phyloP scores from a whole-genome alignment of 805 yeast species.

The Zygosaccharomyces siamensis region DNA sequence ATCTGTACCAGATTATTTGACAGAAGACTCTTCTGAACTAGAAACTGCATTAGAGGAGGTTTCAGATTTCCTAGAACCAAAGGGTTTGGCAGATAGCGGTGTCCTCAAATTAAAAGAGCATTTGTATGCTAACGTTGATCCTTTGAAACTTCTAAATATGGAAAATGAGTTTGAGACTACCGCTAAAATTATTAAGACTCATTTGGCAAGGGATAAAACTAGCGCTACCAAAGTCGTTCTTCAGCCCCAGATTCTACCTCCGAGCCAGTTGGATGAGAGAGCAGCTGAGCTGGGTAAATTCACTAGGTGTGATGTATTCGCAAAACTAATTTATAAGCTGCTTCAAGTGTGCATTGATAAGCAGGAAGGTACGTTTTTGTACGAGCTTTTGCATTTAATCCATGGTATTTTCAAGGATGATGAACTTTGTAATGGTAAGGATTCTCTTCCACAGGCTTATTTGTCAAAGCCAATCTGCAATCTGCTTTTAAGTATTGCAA shows the following conservation, averaged over 20 bases:
- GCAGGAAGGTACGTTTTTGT: conserved; percentile 50
- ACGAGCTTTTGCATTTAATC: conserved; percentile 59
- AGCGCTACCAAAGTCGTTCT: conserved; percentile 44
- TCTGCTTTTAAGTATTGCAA: conserved; percentile 48
- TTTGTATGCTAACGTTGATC: conserved; percentile 49
- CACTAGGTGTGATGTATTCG: conserved; percentile 49
- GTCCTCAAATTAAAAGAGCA: conserved; percentile 53
- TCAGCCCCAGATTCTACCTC: conserved; percentile 40
- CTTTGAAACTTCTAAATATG: conserved; percentile 44
- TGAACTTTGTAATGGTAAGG: conserved; percentile 39
- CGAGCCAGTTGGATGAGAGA: conserved; percentile 23
- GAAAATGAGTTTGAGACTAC: conserved; percentile 51
- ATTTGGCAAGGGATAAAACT: conserved; percentile 39
- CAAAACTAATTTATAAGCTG: conserved; percentile 53
- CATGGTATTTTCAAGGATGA: conserved; percentile 60
- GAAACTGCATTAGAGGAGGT: conserved; percentile 53
- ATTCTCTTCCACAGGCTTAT: conserved; percentile 42
- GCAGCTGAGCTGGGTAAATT: conserved; percentile 46
- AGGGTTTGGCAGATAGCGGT: conserved; percentile 63
- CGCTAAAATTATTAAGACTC: conserved; percentile 43
- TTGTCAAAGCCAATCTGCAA: conserved; percentile 54
- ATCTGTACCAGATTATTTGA: conserved; percentile 33
- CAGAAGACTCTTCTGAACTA: conserved; percentile 37
- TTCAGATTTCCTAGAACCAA: conserved; percentile 58
- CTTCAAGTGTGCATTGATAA: conserved; percentile 48